Evolutionary conservation across 805 yeast species (phyloP).

Genomic region (Cyberlindnera veronae): DNA sequence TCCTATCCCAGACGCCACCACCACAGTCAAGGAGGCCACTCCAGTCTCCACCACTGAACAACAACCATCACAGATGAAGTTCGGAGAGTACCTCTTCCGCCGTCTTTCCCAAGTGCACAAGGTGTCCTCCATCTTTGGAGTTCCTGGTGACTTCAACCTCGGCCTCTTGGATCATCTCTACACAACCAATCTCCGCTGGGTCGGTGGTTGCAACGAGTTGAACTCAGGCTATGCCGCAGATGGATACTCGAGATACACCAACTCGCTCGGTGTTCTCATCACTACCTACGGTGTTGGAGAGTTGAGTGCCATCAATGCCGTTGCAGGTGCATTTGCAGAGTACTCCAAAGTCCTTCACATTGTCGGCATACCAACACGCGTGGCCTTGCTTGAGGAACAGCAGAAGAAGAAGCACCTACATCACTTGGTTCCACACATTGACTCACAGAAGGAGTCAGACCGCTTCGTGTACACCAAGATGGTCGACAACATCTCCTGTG

Average conservation of each 20-base stretch:
- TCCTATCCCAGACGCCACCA: constrained; percentile 7
- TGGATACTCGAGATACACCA: constrained; percentile 71
- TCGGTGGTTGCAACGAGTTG: constrained; percentile 85
- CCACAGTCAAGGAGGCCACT: no score
- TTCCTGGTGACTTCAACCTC: constrained; percentile 76
- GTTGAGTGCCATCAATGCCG: constrained; percentile 76
- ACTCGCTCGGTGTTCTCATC: constrained; percentile 60
- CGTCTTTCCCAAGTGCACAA: constrained; percentile 50
- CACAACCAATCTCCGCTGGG: constrained; percentile 55
- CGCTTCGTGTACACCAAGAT: constrained; percentile 63
- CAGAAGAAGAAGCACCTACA: constrained; percentile 41
- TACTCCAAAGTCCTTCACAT: constrained; percentile 76
- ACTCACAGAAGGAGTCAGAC: constrained; percentile 53
- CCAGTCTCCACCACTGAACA: not conserved
- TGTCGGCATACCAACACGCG: constrained; percentile 58
- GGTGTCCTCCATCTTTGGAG: constrained; percentile 65
- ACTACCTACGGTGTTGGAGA: constrained; percentile 89
- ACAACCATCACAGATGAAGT: no score
- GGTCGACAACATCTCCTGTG: constrained; percentile 54
- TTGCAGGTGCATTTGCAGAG: constrained; percentile 82
- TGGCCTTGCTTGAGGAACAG: constrained; percentile 26
- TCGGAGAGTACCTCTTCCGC: constrained; percentile 64
- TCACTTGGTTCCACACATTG: constrained; percentile 55
- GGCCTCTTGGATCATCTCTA: constrained; percentile 66
- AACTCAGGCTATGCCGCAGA: constrained; percentile 90